phyloP scores from a whole-genome alignment of 768 basidiomycete genomes.

The Mycena kentingensis region DNA sequence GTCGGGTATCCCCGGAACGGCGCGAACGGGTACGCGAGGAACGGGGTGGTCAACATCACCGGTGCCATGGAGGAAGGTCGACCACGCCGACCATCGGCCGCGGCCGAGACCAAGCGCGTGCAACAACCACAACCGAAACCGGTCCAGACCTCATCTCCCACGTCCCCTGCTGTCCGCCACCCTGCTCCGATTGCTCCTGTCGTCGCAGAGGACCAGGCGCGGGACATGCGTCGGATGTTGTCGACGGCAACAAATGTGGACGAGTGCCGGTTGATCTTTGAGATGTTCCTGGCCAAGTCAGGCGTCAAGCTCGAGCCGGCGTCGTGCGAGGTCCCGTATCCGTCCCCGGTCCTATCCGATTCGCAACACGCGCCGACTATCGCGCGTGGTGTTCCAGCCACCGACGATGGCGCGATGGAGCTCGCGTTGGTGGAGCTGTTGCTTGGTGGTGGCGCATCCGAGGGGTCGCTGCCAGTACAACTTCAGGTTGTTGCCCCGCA shows the following conservation, averaged over 20 bases:
- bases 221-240: constrained; percentile 70
- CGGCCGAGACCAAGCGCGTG: constrained; percentile 6
- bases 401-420: constrained; percentile 43
- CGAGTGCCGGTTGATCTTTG: constrained; percentile 84
- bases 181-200: constrained; percentile 19
- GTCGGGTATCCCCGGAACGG: neutral
- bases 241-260: constrained; percentile 69
- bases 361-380: constrained; percentile 14
- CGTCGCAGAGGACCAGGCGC: constrained; percentile 49
- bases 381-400: constrained; percentile 12
- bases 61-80: neutral
- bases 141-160: constrained; percentile 16
- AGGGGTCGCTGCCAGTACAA: neutral
- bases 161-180: constrained; percentile 4
- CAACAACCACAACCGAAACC: constrained; percentile 20
- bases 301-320: constrained; percentile 42
- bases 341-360: constrained; percentile 41
- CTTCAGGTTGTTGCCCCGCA: neutral
- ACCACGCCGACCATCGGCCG: neutral
- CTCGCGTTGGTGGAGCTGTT: constrained; percentile 52
- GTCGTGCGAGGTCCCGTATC: constrained; percentile 33
- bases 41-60: neutral
- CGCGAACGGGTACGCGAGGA: constrained; percentile 3
- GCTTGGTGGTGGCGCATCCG: constrained; percentile 29
- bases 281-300: constrained; percentile 74